Evolutionary conservation across 345 rosid genomes (phyloP), one percentile per base, ranked within the genome.

Genomic region (Orychophragmus violaceus): DNA sequence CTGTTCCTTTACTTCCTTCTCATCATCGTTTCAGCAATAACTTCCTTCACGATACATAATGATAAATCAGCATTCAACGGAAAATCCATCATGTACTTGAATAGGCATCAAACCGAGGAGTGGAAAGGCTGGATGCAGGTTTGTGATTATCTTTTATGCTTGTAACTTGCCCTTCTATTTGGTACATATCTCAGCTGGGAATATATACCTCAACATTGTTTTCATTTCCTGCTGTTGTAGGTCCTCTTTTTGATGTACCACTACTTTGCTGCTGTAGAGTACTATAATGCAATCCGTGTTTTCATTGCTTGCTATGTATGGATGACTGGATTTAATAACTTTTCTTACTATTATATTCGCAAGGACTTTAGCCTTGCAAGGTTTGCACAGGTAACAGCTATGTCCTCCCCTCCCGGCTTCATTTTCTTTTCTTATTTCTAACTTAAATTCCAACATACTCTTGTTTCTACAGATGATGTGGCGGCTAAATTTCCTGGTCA

Each of bases 61-160:
- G 99, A 94, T 71, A 88, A 75, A 80, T 90, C 97, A 53, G 89
- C 99, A 16, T 53, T 88, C 81, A 88, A 88, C 0, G 98, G 97
- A 60, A 93, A 93, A 55, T 57, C 95, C 61, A 90, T 93, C 60
- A 89, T 86, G 61, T 90, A 90, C 78, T 77, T 93, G 89, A 93
- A 93, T 69, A 90, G 98, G 65, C 97, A 93, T 84, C 97, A 93
- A 82, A 93, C 99, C 12, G 99, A 94, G 80, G 99, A 94, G 76
- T 94, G 99, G 99, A 94, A 80, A 81, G 99, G 99, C 70, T 94
- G 99, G 99, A 94, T 94, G 99, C 99, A 94, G 99, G 99, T 94
- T 76, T 72, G 85, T 75, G 24, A 35, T 36, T 41, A 41, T 41
- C 19, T 41, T 41, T 14, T 6, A 39, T 1, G 45, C 44, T 37